These are phyloP conservation scores for Pterocarpus santalinus DNA, from an alignment of 306 rosid genomes.

Conservation along the genomic window DNA sequence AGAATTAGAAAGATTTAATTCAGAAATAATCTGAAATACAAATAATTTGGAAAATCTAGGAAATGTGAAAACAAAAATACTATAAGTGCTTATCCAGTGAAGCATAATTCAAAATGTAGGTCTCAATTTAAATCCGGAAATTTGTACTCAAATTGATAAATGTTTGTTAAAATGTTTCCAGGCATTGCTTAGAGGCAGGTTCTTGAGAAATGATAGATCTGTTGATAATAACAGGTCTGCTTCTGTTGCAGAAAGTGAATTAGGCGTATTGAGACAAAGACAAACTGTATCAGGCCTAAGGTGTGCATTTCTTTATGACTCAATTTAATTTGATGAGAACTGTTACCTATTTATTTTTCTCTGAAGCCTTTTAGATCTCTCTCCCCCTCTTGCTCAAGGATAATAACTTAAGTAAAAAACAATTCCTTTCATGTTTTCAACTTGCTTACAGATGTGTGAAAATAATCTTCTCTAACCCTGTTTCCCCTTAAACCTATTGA, in stretches of 20 bases:
- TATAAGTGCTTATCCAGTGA: not conserved
- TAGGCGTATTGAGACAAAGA: slow-evolving; percentile 86
- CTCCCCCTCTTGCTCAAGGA: not conserved
- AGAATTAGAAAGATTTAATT: not conserved
- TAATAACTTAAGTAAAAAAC: not conserved
- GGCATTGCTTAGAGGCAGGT: slow-evolving; percentile 96
- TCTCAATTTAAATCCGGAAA: not conserved
- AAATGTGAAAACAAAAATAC: slow-evolving; percentile 21
- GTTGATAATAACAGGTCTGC: slow-evolving; percentile 67
- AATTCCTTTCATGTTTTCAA: not conserved
- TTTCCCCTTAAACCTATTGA: not conserved
- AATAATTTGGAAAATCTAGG: slow-evolving; percentile 34
- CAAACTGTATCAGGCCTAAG: slow-evolving; percentile 92
- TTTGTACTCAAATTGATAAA: slow-evolving; percentile 40
- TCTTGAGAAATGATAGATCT: slow-evolving; percentile 81
- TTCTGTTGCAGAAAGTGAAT: slow-evolving; percentile 82
- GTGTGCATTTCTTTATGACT: slow-evolving; percentile 52
- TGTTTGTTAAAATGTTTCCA: slow-evolving; percentile 51
- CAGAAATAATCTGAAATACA: not conserved
- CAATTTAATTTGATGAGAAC: slow-evolving; percentile 2
- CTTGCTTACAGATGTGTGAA: slow-evolving; percentile 27
- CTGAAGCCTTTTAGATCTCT: slow-evolving; percentile 2
- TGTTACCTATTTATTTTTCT: not conserved
- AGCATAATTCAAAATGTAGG: slow-evolving; percentile 33
- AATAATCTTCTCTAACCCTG: not conserved